A percentile compares a stretch with the other conserved stretches of the same genome.
These are phyloP conservation scores for Saccharomycopsis javanensis DNA, from an alignment of 805 yeast species.

Conservation along the genomic window DNA sequence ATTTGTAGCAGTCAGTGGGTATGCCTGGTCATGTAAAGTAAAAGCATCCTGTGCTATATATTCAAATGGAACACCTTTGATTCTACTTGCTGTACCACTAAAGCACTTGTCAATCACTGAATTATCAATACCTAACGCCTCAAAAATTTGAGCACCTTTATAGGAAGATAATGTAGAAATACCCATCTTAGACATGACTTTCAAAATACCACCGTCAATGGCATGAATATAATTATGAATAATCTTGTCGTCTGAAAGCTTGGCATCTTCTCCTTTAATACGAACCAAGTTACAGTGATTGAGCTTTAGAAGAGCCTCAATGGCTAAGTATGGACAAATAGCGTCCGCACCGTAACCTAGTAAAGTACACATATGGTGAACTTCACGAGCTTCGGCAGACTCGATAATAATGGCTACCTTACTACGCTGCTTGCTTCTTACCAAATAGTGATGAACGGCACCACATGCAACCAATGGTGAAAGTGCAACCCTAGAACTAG, in stretches of 20 bases:
- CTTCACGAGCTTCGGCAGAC: slow-evolving; percentile 96
- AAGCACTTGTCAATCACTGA: slow-evolving; percentile 92
- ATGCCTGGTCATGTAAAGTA: slow-evolving; percentile 87
- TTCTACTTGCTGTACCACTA: slow-evolving; percentile 95
- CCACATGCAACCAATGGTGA: slow-evolving; percentile 90
- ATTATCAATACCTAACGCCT: slow-evolving; percentile 92
- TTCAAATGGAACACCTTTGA: slow-evolving; percentile 90
- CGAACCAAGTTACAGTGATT: slow-evolving; percentile 67
- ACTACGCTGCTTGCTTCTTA: slow-evolving; percentile 91
- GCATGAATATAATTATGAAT: slow-evolving; percentile 75
- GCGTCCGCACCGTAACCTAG: slow-evolving; percentile 98
- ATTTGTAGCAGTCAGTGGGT: slow-evolving; percentile 64
- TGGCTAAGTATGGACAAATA: slow-evolving; percentile 84
- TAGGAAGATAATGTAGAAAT: slow-evolving; percentile 96
- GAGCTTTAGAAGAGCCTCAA: slow-evolving; percentile 81
- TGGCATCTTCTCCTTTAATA: slow-evolving; percentile 23
- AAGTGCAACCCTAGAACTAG: slow-evolving; percentile 60
- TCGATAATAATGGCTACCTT: slow-evolving; percentile 87
- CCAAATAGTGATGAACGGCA: slow-evolving; percentile 94
- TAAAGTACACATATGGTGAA: slow-evolving; percentile 89
- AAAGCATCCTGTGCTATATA: slow-evolving; percentile 95
- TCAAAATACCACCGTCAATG: slow-evolving; percentile 81
- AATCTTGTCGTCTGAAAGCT: slow-evolving; percentile 46
- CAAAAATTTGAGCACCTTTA: slow-evolving; percentile 98
- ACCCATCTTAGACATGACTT: slow-evolving; percentile 99